Percentiles rank a stretch among this genome's conserved stretches.
Evolutionary conservation across 2,329 filamentous ascomycete species (phyloP).

Genomic region (Bipolaris cookei): DNA sequence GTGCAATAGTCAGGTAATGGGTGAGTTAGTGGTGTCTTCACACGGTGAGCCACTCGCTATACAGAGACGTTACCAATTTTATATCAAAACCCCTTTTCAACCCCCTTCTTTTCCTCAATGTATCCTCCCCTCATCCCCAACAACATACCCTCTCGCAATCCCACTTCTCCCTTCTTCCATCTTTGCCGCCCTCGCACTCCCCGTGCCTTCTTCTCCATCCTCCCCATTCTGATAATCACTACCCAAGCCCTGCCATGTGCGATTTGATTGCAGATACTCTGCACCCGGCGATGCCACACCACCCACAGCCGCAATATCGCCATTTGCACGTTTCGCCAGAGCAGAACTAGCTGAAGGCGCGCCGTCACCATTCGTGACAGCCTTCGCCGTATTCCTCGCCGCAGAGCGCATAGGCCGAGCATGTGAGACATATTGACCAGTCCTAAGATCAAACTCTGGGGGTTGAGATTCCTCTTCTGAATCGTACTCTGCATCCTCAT

Average conservation of each 20-base stretch:
- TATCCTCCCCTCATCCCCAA: constrained; percentile 61
- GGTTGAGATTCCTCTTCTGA: constrained; percentile 73
- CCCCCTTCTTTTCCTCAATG: constrained; percentile 24
- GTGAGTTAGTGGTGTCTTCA: too few species aligned
- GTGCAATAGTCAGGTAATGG: too few species aligned
- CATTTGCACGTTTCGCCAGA: constrained; percentile 68
- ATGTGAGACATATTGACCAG: constrained; percentile 79
- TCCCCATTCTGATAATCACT: constrained; percentile 76
- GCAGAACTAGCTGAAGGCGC: constrained; percentile 52
- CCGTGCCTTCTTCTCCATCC: constrained; percentile 52
- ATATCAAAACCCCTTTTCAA: not conserved
- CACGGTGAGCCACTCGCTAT: too few species aligned
- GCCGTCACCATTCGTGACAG: constrained; percentile 28
- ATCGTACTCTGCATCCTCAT: constrained; percentile 12
- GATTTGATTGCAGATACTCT: constrained; percentile 78
- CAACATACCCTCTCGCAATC: constrained; percentile 85
- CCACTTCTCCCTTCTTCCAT: constrained; percentile 88
- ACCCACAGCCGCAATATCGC: constrained; percentile 80
- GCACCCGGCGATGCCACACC: constrained; percentile 90
- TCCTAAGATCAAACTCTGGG: constrained; percentile 91
- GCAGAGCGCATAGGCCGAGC: constrained; percentile 69
- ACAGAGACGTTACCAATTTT: not conserved
- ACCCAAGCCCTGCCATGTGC: constrained; percentile 91
- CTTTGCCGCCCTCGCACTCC: constrained; percentile 60
- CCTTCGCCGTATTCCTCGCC: not conserved